Percentiles rank a stretch among this genome's conserved stretches.
Conservation (phyloP, 2,329 filamentous ascomycete genomes). For the Cladophialophora immunda region DNA sequence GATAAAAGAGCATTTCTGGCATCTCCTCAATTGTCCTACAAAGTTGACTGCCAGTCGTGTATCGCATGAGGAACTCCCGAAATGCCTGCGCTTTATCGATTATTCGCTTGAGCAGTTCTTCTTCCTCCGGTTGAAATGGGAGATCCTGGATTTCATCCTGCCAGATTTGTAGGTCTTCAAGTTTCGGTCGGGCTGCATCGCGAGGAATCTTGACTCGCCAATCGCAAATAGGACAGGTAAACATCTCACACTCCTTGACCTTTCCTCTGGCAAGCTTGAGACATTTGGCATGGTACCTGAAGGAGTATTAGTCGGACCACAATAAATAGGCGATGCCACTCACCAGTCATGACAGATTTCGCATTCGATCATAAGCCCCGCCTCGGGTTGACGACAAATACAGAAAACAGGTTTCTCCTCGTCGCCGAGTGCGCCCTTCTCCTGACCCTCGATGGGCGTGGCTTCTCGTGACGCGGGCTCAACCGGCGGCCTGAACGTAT, state of each 20-base stretch:
- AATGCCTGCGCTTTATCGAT: constrained; percentile 86
- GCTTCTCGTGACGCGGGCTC: constrained; percentile 91
- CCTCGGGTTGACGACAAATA: constrained; percentile 91
- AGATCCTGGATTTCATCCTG: constrained; percentile 80
- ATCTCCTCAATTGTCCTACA: constrained; percentile 85
- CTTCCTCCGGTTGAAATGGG: constrained; percentile 96
- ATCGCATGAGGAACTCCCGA: constrained; percentile 79
- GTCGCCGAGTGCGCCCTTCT: constrained; percentile 64
- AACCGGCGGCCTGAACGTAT: constrained; percentile 87
- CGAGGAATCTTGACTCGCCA: constrained; percentile 96
- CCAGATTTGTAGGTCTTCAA: constrained; percentile 87
- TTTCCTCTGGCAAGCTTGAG: constrained; percentile 97
- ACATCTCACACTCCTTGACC: constrained; percentile 98
- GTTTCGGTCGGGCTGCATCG: constrained; percentile 91
- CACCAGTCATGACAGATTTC: constrained; percentile 98
- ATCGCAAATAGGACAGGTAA: constrained; percentile 97
- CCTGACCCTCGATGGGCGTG: constrained; percentile 63
- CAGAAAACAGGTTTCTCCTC: constrained; percentile 85
- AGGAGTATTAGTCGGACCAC: constrained; percentile 42
- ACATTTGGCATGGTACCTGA: constrained; percentile 95
- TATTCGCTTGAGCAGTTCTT: constrained; percentile 84
- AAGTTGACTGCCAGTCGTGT: constrained; percentile 74
- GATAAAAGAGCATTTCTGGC: constrained; percentile 89
- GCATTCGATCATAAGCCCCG: constrained; percentile 99
- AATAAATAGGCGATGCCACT: constrained; percentile 46